These are phyloP conservation scores for Bocquillonia castaneifolia DNA, from an alignment of 441 rosid genomes.

Conservation along the genomic window DNA sequence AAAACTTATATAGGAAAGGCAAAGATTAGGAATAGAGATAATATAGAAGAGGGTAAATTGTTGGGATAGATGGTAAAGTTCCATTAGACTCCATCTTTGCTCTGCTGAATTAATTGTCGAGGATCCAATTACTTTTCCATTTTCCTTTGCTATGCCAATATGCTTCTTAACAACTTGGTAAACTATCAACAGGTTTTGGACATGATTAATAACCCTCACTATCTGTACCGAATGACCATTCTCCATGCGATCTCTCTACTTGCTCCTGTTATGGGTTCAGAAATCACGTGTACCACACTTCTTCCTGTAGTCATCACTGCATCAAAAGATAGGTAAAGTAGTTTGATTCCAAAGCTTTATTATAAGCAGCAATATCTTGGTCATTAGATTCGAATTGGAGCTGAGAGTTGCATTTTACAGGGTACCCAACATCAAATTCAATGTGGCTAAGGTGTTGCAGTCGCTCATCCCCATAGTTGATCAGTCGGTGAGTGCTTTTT, in stretches of 20 bases:
- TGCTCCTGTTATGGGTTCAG: slow-evolving; percentile 89
- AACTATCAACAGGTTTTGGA: slow-evolving; percentile 59
- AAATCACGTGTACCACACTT: slow-evolving; percentile 78
- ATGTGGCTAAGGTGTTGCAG: slow-evolving; percentile 90
- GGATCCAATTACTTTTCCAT: not conserved
- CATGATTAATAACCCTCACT: slow-evolving; percentile 80
- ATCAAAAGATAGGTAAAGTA: slow-evolving; percentile 73
- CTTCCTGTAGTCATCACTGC: slow-evolving; percentile 73
- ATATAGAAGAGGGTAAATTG: too few species aligned
- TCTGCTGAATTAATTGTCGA: not conserved
- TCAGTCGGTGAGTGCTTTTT: slow-evolving; percentile 59
- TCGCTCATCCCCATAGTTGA: slow-evolving; percentile 85
- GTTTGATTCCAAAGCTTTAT: slow-evolving; percentile 14
- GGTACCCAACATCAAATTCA: slow-evolving; percentile 94
- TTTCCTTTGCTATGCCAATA: not conserved
- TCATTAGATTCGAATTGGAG: slow-evolving; percentile 8
- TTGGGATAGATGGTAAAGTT: not conserved
- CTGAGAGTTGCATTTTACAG: slow-evolving; percentile 37
- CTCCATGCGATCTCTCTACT: slow-evolving; percentile 77
- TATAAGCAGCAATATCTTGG: not conserved
- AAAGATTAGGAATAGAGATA: not conserved
- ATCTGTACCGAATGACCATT: slow-evolving; percentile 87
- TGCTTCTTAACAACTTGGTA: slow-evolving; percentile 4
- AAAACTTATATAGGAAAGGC: too few species aligned
- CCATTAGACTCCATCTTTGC: not conserved